These are phyloP conservation scores for Nemania serpens DNA, from an alignment of 2,329 filamentous ascomycete genomes.

Conservation along the genomic window DNA sequence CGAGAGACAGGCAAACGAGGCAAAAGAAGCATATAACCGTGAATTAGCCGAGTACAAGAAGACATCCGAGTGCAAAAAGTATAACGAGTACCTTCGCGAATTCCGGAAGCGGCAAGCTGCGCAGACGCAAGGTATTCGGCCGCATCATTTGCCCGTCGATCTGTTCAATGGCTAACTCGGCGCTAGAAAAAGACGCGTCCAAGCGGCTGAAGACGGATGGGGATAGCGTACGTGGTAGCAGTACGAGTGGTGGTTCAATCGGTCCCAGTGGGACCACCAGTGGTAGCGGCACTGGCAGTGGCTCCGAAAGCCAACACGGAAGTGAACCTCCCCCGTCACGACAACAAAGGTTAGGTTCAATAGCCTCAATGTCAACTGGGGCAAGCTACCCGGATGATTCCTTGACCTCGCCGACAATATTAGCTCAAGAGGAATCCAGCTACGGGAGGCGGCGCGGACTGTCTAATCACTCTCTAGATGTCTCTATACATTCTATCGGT, in stretches of 20 bases:
- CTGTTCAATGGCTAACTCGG: slow-evolving; percentile 26
- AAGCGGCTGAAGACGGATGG: slow-evolving; percentile 56
- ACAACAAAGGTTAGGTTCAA: slow-evolving; percentile 55
- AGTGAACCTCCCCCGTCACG: slow-evolving; percentile 54
- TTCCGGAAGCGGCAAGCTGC: slow-evolving; percentile 75
- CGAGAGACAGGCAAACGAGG: slow-evolving; percentile 71
- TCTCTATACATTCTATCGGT: slow-evolving; percentile 27
- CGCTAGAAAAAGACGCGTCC: slow-evolving; percentile 52
- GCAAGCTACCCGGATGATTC: slow-evolving; percentile 49
- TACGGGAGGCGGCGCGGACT: slow-evolving; percentile 33
- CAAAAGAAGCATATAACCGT: slow-evolving; percentile 78
- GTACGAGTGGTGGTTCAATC: slow-evolving; percentile 48
- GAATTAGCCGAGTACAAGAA: slow-evolving; percentile 78
- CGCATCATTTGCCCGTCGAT: slow-evolving; percentile 4
- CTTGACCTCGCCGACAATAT: slow-evolving; percentile 49
- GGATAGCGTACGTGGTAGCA: slow-evolving; percentile 45
- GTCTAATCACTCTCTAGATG: slow-evolving; percentile 38
- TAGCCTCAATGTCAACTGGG: slow-evolving; percentile 48
- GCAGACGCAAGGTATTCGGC: slow-evolving; percentile 56
- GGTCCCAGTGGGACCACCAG: slow-evolving; percentile 46
- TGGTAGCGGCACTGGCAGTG: slow-evolving; percentile 50
- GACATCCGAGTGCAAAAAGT: slow-evolving; percentile 69
- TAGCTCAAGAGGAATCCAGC: slow-evolving; percentile 43
- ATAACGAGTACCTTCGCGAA: slow-evolving; percentile 73
- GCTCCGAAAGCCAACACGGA: slow-evolving; percentile 53